Evolutionary conservation across 2,329 filamentous ascomycete species (phyloP), one percentile per base, ranked within the genome.

Genomic region (Neofusicoccum umdonicola): DNA sequence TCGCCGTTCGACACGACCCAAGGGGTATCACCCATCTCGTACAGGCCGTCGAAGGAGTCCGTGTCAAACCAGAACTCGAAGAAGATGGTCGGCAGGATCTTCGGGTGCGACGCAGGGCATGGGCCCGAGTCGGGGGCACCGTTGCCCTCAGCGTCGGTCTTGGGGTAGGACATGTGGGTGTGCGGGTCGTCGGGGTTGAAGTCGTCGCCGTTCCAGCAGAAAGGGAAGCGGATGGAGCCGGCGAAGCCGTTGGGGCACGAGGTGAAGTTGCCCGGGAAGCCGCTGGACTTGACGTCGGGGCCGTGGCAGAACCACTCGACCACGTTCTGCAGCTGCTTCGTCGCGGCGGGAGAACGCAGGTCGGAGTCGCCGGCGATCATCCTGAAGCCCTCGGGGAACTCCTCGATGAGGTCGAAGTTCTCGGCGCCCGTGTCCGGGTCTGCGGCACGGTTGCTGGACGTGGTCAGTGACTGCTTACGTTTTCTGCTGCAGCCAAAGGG

Each of bases 131-230:
- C 57, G 65, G 75, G 76, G 60, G 73, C 74, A 61, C 74, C 74
- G 39, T 74, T 65, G 31, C 73, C 74, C 9, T 69, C 64, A 37
- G 74, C 73, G 17, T 61, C 48, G 19, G 63, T 68, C 37, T 66
- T 72, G 12, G 76, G 75, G 62, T 81, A 83, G 9, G 81, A 72
- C 73, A 77, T 76, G 67, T 77, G 75, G 15, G 73, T 74, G 15
- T 54, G 66, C 22, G 75, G 73, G 41, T 72, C 72, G 50, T 70
- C 69, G 19, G 72, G 72, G 45, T 78, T 69, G 47, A 76, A 66
- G 22, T 69, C 66, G 51, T 76, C 42, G 37, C 75, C 75, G 63
- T 76, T 77, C 76, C 76, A 78, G 70, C 76, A 78, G 15, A 70
- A 69, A 6, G 76, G 75, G 67, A 77, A 77, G 12, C 72, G 76